Evolutionary conservation across 2,329 filamentous ascomycete species (phyloP).

Genomic region (Colletotrichum acutatum): DNA sequence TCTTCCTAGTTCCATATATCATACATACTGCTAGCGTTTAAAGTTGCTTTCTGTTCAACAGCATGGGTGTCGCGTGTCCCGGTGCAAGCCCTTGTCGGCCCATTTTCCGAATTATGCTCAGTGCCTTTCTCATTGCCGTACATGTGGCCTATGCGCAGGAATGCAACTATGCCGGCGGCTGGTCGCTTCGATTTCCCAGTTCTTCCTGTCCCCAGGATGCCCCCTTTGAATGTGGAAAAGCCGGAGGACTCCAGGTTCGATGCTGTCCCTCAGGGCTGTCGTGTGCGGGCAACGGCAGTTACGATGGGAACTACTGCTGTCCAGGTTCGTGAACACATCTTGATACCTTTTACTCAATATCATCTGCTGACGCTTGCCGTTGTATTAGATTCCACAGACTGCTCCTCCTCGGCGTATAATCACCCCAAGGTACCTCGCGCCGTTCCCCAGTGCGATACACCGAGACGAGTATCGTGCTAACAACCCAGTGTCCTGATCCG

Average conservation of each 20-base stretch:
- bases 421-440: not conserved
- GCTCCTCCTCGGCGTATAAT: not conserved
- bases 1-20: no score
- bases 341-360: not conserved
- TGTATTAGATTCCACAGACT: not conserved
- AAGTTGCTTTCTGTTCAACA: not conserved
- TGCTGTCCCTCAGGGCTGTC: slow-evolving; percentile 2
- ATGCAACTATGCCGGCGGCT: not conserved
- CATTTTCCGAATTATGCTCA: not conserved
- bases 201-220: slow-evolving; percentile 1
- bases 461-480: not conserved
- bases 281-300: not conserved
- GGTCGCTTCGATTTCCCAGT: not conserved
- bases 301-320: not conserved
- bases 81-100: not conserved
- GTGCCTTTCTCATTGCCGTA: not conserved
- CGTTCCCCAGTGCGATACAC: not conserved
- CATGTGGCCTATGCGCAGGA: not conserved
- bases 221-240: slow-evolving; percentile 7
- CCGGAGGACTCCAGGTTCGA: not conserved
- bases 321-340: not conserved
- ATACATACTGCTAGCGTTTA: not conserved
- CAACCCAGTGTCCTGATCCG: not conserved
- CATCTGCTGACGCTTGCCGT: not conserved
- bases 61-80: not conserved